Evolutionary conservation across 768 basidiomycete genomes (phyloP), one percentile per base, ranked within the genome.

Genomic region (Russula brevipes): DNA sequence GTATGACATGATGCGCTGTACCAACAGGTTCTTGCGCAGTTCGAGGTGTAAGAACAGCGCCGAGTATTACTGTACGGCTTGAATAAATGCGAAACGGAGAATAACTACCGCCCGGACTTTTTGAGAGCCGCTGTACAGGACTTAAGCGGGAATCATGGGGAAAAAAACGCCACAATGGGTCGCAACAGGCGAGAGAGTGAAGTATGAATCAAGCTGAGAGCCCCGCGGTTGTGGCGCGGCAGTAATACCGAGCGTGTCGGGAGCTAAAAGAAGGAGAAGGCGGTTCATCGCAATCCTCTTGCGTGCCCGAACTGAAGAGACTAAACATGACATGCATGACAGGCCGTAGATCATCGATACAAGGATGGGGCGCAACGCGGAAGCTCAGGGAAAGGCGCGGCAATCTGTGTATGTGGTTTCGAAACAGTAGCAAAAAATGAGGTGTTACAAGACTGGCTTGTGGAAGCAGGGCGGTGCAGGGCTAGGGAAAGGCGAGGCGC

Each of bases 381-480:
- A 49, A 35, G 54, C n/a, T 19, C 50, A 36, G 44, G 10, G 11
- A 35, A 60, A 47, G 9, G 45, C 45, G 19, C 19, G 8, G 52
- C 38, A 31, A 45, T 24, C 12, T 24, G 41, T 47, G 16, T 14
- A 46, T 36, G 19, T 44, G 44, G 49, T 14, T 42, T 45, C 41
- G 16, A n/a, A 45, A 38, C 1, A 6, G 33, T 30, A 33, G n/a
- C 24, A 24, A 41, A 39, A 11, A 38, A 38, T 31, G 33, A 45
- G 33, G 49, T 31, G 49, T 42, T 38, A 44, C 30, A 56, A 35
- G 36, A 53, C 24, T 47, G 19, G 14, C 19, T 39, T 41, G 51
- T 53, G 44, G 31, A 12, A 35, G 16, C n/a, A 9, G 35, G 41
- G 57, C 61, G 53, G 56, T 63, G 36, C 35, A 14, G 39, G 52